phyloP scores from a whole-genome alignment of 2,329 filamentous ascomycete genomes.

The Arthrobotrys entomopaga region DNA sequence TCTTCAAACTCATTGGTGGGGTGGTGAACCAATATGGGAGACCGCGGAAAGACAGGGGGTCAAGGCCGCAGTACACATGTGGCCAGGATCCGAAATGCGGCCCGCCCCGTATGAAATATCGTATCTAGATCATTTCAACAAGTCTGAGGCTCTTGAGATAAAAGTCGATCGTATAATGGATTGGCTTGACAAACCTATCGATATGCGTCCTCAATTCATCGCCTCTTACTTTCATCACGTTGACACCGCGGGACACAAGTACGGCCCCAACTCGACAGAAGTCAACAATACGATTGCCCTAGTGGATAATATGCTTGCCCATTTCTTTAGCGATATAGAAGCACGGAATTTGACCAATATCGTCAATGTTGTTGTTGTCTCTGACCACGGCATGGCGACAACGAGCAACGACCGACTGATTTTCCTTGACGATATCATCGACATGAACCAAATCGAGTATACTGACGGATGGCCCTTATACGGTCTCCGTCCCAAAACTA shows the following conservation, averaged over 20 bases:
- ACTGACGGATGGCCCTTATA: slow-evolving; percentile 94
- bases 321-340: slow-evolving; percentile 79
- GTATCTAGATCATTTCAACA: slow-evolving; percentile 86
- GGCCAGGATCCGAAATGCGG: slow-evolving; percentile 93
- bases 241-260: slow-evolving; percentile 84
- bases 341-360: slow-evolving; percentile 84
- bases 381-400: slow-evolving; percentile 97
- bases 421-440: slow-evolving; percentile 88
- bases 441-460: slow-evolving; percentile 79
- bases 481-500: slow-evolving; percentile 78
- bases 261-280: slow-evolving; percentile 94
- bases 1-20: slow-evolving; percentile 92
- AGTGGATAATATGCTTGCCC: slow-evolving; percentile 84
- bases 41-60: slow-evolving; percentile 86
- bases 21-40: slow-evolving; percentile 90
- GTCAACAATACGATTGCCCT: slow-evolving; percentile 78
- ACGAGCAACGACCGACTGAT: slow-evolving; percentile 82
- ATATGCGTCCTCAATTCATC: slow-evolving; percentile 85
- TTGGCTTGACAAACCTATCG: slow-evolving; percentile 80
- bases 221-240: slow-evolving; percentile 95
- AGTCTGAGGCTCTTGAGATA: slow-evolving; percentile 74
- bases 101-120: slow-evolving; percentile 78
- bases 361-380: slow-evolving; percentile 95
- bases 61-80: slow-evolving; percentile 91
- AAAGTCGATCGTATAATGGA: slow-evolving; percentile 84